Evolutionary conservation across 2,329 filamentous ascomycete species (phyloP).

Genomic region (Rhynchosporium graminicola): DNA sequence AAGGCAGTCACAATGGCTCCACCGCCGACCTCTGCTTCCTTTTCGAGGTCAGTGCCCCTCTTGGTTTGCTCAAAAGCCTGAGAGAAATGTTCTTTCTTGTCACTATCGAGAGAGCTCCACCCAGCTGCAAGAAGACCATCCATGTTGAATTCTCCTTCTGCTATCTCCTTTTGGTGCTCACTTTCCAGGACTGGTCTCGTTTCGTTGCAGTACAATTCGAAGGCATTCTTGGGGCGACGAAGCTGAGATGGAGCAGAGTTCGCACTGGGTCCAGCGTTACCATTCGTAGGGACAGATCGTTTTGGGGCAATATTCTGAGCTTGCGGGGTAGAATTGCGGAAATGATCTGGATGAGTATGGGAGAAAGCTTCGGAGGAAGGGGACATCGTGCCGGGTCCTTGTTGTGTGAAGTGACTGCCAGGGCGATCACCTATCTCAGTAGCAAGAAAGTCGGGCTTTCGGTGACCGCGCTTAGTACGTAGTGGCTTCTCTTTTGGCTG

Average conservation of each 20-base stretch:
- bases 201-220: constrained; percentile 38
- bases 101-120: constrained; percentile 34
- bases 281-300: constrained; percentile 42
- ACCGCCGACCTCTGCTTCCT: constrained; percentile 23
- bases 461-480: constrained; percentile 71
- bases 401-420: constrained; percentile 49
- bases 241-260: constrained; percentile 20
- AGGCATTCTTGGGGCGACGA: constrained; percentile 32
- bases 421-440: constrained; percentile 42
- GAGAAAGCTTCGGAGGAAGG: constrained; percentile 56
- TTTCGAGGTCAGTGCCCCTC: constrained; percentile 33
- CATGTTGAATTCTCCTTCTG: constrained; percentile 35
- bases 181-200: constrained; percentile 31
- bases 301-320: constrained; percentile 25
- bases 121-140: constrained; percentile 35
- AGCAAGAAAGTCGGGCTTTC: constrained; percentile 53
- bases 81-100: constrained; percentile 30
- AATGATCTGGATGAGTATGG: constrained; percentile 46
- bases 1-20: constrained; percentile 26
- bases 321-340: constrained; percentile 38
- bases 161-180: constrained; percentile 33
- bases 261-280: constrained; percentile 16
- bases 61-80: constrained; percentile 37
- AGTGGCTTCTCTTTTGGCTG: constrained; percentile 78
- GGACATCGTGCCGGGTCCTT: constrained; percentile 49